phyloP scores from a whole-genome alignment of 441 rosid species.

The Oxalis stricta region DNA sequence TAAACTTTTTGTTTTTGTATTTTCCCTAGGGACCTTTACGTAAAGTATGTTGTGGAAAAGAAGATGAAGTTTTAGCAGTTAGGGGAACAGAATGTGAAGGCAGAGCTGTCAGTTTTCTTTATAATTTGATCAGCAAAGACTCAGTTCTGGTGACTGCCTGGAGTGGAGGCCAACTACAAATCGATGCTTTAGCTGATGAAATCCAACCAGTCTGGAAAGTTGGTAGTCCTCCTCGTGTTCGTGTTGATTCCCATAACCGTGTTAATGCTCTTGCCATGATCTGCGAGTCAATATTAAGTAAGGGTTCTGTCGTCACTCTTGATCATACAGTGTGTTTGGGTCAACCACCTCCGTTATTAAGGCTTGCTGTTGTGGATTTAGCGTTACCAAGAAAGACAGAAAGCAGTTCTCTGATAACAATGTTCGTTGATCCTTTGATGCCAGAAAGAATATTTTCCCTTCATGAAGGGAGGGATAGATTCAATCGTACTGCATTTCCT shows the following conservation, averaged over 20 bases:
- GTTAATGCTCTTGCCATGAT: conserved; percentile 82
- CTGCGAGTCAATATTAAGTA: conserved; percentile 45
- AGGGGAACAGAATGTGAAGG: conserved; percentile 67
- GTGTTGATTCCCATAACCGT: conserved; percentile 39
- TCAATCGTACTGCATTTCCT: conserved; percentile 83
- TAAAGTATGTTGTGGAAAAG: conserved; percentile 43
- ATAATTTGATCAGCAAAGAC: conserved; percentile 77
- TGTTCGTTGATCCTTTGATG: conserved; percentile 60
- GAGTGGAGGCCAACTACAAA: conserved; percentile 91
- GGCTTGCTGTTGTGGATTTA: conserved; percentile 85
- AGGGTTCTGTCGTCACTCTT: conserved; percentile 36
- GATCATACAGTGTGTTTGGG: conserved; percentile 77
- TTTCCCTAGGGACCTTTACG: conserved; percentile 63
- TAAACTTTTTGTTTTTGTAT: not conserved
- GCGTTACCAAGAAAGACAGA: conserved; percentile 55
- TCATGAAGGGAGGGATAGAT: conserved; percentile 80
- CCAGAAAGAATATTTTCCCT: conserved; percentile 70
- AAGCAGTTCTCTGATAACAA: conserved; percentile 30
- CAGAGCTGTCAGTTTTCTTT: conserved; percentile 67
- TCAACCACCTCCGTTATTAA: conserved; percentile 77
- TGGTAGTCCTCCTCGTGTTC: conserved; percentile 63
- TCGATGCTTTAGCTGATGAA: conserved; percentile 93
- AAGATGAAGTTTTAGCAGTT: conserved; percentile 40
- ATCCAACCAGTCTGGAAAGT: conserved; percentile 85
- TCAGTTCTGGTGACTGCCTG: conserved; percentile 83